Percentiles rank a stretch among this genome's conserved stretches.
Evolutionary conservation across 257 asterid genomes (phyloP).

Genomic region (Hygrophila difformis): DNA sequence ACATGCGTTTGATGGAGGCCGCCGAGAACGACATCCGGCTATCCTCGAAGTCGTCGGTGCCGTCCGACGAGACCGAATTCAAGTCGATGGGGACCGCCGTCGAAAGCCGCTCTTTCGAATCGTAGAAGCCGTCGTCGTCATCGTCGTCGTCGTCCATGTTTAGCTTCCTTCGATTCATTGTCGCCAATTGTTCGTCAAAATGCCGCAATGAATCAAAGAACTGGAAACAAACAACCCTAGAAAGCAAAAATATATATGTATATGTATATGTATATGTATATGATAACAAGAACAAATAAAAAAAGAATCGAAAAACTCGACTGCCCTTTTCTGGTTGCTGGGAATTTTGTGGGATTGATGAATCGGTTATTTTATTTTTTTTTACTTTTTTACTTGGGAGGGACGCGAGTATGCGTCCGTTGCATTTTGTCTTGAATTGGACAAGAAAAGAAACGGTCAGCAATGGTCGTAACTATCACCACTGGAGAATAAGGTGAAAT

Average conservation of each 20-base stretch:
- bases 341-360: too few relatives aligned
- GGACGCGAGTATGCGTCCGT: too few relatives aligned
- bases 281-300: too few relatives aligned
- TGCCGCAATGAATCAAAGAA: not conserved
- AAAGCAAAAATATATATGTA: too few relatives aligned
- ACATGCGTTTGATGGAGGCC: constrained; percentile 25
- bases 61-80: constrained; percentile 48
- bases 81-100: constrained; percentile 45
- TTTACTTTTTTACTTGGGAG: too few relatives aligned
- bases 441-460: constrained; percentile 27
- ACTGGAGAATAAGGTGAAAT: too few relatives aligned
- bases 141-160: constrained; percentile 85
- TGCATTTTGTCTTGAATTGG: constrained; percentile 14
- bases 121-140: constrained; percentile 74
- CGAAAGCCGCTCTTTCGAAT: constrained; percentile 49
- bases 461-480: constrained; percentile 21
- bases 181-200: constrained; percentile 7
- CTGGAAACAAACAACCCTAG: not conserved
- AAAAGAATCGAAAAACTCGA: too few relatives aligned
- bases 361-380: too few relatives aligned
- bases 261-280: too few relatives aligned
- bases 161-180: constrained; percentile 64
- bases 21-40: constrained; percentile 72
- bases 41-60: constrained; percentile 48
- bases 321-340: too few relatives aligned